Evolutionary conservation across 805 yeast genomes (phyloP), one percentile per base, ranked within the genome.

Genomic region (Wickerhamiella cacticola): DNA sequence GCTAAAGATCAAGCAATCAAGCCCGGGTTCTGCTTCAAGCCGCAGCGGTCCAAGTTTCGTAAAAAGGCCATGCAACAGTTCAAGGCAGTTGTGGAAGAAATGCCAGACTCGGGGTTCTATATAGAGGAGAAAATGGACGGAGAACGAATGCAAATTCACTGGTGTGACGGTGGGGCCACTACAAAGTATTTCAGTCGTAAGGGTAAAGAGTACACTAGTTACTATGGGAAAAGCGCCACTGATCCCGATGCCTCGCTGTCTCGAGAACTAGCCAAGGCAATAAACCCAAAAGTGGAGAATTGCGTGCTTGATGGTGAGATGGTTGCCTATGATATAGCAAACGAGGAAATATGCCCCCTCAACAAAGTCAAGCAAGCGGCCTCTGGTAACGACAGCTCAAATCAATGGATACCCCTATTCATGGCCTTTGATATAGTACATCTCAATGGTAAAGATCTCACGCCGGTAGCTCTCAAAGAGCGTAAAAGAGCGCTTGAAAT

Each of bases 41-140:
- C 96, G 0, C 94, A 84, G 63, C 63, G 82, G 18, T 79, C 94
- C 0, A 69, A 73, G 29, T 79, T 77, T 51, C 67, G 78, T 1
- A 66, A 67, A 25, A 63, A 67, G 3, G 65, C 73, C 13, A 78
- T 80, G 58, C 66, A 69, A 2, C 62, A 82, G 18, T 74, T 78
- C n/a, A 56, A 62, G 6, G 66, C 62, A 21, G 66, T 82, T 58
- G 62, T 64, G 19, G 61, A 41, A 22, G 62, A 52, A 46, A 44
- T 52, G 49, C 59, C 58, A 8, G 53, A 52, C n/a, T 66, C 70
- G 22, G 42, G 42, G 12, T 85, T 86, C 56, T 72, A 71, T 46
- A 76, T 89, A 8, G 97, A 89, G 58, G 96, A 89, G 60, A 89
- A 89, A 60, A 73, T 87, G 66, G 96, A 89, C 63, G 98, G 97